Evolutionary conservation across 208 protist genomes (phyloP).

Genomic region (Trypanosoma grayi): DNA sequence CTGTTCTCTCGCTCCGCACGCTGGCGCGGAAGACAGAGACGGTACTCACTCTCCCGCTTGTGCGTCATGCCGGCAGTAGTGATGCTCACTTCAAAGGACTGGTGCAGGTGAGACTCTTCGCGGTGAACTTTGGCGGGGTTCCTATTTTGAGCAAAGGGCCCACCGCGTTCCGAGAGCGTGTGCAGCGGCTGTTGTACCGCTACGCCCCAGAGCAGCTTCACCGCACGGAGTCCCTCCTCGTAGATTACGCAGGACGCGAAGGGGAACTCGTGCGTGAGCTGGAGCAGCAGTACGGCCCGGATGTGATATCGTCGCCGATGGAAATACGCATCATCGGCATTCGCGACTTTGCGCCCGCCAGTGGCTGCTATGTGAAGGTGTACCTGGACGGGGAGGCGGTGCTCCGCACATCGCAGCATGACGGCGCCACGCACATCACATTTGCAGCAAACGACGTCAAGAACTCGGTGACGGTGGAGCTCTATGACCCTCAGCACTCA

Average conservation of each 20-base stretch:
- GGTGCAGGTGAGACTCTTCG: constrained; percentile 28
- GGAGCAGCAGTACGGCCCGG: constrained; percentile 9
- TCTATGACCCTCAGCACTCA: constrained; percentile 21
- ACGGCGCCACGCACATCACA: not conserved
- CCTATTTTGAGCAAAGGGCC: constrained; percentile 1
- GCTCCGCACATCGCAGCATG: constrained; percentile 17
- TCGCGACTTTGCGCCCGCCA: constrained; percentile 2
- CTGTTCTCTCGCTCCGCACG: constrained; percentile 3
- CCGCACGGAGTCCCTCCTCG: constrained; percentile 30
- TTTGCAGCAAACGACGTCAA: not conserved
- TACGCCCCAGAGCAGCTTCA: constrained; percentile 36
- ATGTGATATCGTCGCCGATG: constrained; percentile 4
- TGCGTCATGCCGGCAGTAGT: constrained; percentile 14
- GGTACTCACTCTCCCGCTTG: constrained; percentile 20
- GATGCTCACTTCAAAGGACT: constrained; percentile 24
- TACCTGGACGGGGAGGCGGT: constrained; percentile 23
- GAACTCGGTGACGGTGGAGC: not conserved
- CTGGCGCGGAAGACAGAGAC: not conserved
- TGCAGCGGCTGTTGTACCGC: constrained; percentile 28
- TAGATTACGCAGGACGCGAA: constrained; percentile 11
- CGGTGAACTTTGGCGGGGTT: constrained; percentile 4
- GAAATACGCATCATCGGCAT: constrained; percentile 26
- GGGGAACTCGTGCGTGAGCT: constrained; percentile 3
- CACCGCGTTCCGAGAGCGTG: constrained; percentile 1
- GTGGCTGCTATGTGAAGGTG: constrained; percentile 27